These are phyloP conservation scores for Phlebiopsis flavidoalba DNA, from an alignment of 768 basidiomycete genomes.

Conservation along the genomic window DNA sequence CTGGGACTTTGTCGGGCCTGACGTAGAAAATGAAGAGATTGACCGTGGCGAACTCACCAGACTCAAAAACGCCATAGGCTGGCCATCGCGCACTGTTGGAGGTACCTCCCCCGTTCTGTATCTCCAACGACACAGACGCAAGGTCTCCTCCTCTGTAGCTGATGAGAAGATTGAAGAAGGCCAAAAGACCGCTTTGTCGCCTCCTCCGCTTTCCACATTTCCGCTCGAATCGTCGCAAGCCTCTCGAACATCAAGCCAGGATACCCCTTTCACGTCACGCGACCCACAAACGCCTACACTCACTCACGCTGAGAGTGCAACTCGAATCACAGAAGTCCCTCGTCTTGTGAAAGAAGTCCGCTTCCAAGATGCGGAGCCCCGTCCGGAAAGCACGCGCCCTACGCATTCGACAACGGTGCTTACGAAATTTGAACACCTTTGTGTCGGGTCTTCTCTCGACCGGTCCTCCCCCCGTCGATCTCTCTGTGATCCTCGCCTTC, in stretches of 20 bases:
- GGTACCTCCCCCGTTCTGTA: not conserved
- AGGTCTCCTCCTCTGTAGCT: not conserved
- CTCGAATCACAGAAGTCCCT: not conserved
- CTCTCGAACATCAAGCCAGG: not conserved
- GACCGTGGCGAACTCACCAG: constrained; percentile 38
- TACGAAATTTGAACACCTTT: too few species aligned
- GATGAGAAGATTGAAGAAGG: not conserved
- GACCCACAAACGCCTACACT: not conserved
- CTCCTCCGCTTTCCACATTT: not conserved
- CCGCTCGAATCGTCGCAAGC: not conserved
- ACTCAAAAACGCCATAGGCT: constrained; percentile 28
- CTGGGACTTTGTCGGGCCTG: constrained; percentile 63
- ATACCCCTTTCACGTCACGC: not conserved
- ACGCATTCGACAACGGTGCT: not conserved
- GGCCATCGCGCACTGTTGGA: constrained; percentile 10
- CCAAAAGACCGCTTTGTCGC: not conserved
- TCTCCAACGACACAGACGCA: not conserved
- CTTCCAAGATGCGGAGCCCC: not conserved
- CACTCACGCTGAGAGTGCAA: not conserved
- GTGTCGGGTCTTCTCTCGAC: constrained; percentile 36
- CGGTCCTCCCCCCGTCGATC: constrained; percentile 31
- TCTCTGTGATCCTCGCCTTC: constrained; percentile 50
- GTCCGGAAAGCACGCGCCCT: not conserved
- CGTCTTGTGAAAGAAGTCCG: not conserved
- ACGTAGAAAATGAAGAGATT: constrained; percentile 55